Percentiles rank a stretch among this genome's conserved stretches.
These are phyloP conservation scores for Myxozyma monticola DNA, from an alignment of 805 yeast genomes.

Conservation along the genomic window DNA sequence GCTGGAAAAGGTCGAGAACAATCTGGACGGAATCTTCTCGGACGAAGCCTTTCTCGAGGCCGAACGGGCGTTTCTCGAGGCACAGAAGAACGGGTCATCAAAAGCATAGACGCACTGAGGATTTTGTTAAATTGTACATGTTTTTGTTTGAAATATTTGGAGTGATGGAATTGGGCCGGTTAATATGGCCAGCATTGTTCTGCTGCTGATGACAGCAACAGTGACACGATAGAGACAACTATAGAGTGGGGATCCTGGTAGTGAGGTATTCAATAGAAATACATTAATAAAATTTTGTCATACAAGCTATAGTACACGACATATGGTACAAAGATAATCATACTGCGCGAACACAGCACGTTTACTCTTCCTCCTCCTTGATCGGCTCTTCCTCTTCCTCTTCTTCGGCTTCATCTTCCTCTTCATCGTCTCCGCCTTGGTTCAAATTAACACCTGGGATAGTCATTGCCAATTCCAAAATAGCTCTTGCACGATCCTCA, in stretches of 20 bases:
- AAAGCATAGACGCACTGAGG: too few species aligned
- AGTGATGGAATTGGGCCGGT: too few species aligned
- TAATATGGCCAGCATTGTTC: too few species aligned
- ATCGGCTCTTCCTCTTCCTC: conserved; percentile 2
- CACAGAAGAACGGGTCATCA: not conserved
- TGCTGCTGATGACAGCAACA: too few species aligned
- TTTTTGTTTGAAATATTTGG: not conserved
- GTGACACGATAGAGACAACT: too few species aligned
- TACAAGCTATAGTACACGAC: not conserved
- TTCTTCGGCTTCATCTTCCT: conserved; percentile 4
- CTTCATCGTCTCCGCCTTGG: conserved; percentile 1
- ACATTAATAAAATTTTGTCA: too few species aligned
- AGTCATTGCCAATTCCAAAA: conserved; percentile 54
- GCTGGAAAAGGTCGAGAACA: conserved; percentile 28
- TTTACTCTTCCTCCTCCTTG: not conserved
- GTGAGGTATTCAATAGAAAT: too few species aligned
- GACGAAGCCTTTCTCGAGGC: conserved; percentile 27
- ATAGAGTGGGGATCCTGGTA: too few species aligned
- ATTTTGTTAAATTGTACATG: not conserved
- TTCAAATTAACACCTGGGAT: conserved; percentile 25
- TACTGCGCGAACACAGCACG: not conserved
- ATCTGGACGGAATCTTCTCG: conserved; percentile 24
- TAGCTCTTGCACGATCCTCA: conserved; percentile 60
- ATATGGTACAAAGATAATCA: too few species aligned
- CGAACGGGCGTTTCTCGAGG: conserved; percentile 15